Base-by-base conservation (phyloP, 2,329 filamentous ascomycete genomes). In the Ceratocystis alfenasii region DNA sequence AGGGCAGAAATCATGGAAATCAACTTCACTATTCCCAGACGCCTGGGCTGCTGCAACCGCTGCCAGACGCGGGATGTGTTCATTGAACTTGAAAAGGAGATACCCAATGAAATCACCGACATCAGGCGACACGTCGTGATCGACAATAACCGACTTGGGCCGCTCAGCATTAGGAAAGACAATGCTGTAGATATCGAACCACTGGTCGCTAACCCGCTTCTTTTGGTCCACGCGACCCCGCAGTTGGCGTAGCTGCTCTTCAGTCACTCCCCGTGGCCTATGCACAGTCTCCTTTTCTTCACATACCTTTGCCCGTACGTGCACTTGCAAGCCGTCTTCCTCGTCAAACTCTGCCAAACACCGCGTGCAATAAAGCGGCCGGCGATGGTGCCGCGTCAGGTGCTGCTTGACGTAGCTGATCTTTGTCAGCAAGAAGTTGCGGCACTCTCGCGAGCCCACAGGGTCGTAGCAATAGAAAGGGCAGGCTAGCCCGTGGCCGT, bases 351-450 rank as follows among this genome's bases (percentile, higher is more conserved):
- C 25, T 17, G 57, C 22, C 57, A 69, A 67, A 46, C 71, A 72
- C 12, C 69, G 62, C n/a, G 69, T 66, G 53, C 71, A 72, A 48
- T 70, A 70, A 25, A 66, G 65, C 1, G 70, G 69, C 48, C 68
- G 69, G 28, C 66, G 68, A 44, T 71, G 71, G 28, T 65, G 68
- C 7, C 71, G 69, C 12, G 68, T 65, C 1, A 70, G 68, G 36
- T 72, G 71, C 33, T 72, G 71, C 62, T 72, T 72, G 6, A 72
- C 70, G 41, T 72, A 71, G n/a, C 68, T 70, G 8, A 72, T 70
- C 48, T 70, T 70, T 15, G 67, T 68, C 6, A 72, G 64, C 2
- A 69, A 65, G 33, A 70, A 70, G 12, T 69, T 67, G 30, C 68
- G 62, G n/a, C 71, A 72, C 22, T 64, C 62, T 15, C 66, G 66